Evolutionary conservation across 192 early-diverging fungal species (phyloP), one percentile per base, ranked within the genome.

Genomic region (Funneliformis mosseae): DNA sequence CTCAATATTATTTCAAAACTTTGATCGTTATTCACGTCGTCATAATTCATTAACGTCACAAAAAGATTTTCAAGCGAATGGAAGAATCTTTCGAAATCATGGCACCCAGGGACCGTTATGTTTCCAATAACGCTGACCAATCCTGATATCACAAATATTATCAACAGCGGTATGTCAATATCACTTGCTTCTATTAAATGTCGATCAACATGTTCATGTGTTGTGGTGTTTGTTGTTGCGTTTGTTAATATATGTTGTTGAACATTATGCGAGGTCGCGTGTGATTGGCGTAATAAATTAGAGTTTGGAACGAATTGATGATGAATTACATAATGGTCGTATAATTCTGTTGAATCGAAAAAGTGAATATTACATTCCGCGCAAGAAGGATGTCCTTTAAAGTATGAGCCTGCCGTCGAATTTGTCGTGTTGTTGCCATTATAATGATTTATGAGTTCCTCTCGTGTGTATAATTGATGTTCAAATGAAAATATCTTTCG

Each of bases 261-360:
- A n/a, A 42, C 12, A 39, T 8, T 28, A n/a, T 39, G 12, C 0
- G 33, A 33, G 33, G 33, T 42, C 8, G 39, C 0, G 41, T n/a
- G 67, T 11, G 39, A 41, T 69, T 28, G 67, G 21, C 21, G 12
- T 69, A 27, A 64, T 64, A 27, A 64, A 27, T 64, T 27, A 28
- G n/a, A 1, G n/a, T 33, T 64, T 6, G 63, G 63, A 64, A 64
- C 27, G 8, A 64, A 12, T 64, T 23, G 11, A 7, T 70, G 68
- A 70, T 70, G 68, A 33, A 70, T 70, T 70, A 70, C n/a, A 70
- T 70, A 70, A 70, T 70, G 68, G 21, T 70, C 68, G 8, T 39
- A 39, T n/a, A 70, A 42, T 70, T 70, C 68, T 2, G 39, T n/a
- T 70, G 39, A 39, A 70, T 70, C 68, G 8, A 42, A 70, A 41